These are phyloP conservation scores for Vitellaria paradoxa DNA, from an alignment of 179 eudicot genomes.

Conservation along the genomic window DNA sequence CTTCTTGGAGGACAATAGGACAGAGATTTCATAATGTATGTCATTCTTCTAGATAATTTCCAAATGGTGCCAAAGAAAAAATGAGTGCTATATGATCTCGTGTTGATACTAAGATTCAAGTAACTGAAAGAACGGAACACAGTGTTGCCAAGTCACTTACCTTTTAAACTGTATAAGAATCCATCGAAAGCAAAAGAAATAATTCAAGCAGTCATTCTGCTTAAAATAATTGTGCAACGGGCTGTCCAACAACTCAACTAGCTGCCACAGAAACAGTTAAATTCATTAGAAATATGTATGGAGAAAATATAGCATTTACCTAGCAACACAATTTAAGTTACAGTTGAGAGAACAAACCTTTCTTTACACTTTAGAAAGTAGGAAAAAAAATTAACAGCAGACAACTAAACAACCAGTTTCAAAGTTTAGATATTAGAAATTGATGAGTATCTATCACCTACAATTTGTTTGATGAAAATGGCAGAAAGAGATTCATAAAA, in stretches of 20 bases:
- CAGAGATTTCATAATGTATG: too few relatives aligned
- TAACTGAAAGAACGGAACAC: neutral
- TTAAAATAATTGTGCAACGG: constrained; percentile 78
- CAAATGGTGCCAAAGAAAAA: too few relatives aligned
- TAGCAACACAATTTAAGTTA: neutral
- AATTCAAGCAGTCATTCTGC: constrained; percentile 88
- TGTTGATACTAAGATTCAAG: too few relatives aligned
- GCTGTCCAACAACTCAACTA: constrained; percentile 82
- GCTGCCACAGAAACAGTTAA: constrained; percentile 39
- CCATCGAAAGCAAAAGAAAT: constrained; percentile 99
- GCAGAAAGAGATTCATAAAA: neutral
- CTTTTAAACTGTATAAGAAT: constrained; percentile 91
- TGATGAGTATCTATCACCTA: neutral
- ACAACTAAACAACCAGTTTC: neutral
- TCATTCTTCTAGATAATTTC: too few relatives aligned
- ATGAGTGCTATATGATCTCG: too few relatives aligned
- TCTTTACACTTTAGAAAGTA: neutral
- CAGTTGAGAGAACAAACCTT: neutral
- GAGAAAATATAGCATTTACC: constrained; percentile 8
- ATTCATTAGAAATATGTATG: constrained; percentile 11
- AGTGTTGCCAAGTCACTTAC: constrained; percentile 31
- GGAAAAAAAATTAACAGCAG: neutral
- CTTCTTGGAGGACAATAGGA: too few relatives aligned
- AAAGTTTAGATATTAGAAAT: neutral
- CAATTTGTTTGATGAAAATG: neutral